Evolutionary conservation across 2,329 filamentous ascomycete species (phyloP), one percentile per base, ranked within the genome.

Genomic region (Calonectria leucothoes): DNA sequence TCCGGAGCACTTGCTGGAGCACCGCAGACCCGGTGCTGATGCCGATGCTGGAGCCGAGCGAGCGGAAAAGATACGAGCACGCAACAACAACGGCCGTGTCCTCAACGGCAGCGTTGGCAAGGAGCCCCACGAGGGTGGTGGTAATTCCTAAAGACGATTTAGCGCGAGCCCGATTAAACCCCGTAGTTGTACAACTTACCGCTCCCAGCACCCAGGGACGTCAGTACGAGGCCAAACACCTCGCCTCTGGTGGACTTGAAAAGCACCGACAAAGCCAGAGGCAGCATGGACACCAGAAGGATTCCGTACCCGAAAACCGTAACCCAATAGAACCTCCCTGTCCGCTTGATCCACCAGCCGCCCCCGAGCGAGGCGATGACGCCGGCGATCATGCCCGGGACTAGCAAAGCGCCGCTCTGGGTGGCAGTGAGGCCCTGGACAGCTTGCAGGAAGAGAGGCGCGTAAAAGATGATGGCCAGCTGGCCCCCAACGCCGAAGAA

Each of bases 1-100:
- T 85, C 20, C 93, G 87, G 25, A 96, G 86, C 3, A 88, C 87
- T 80, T 94, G 91, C 81, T 96, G 95, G 57, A 95, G 89, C 10
- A 94, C 88, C 1, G 93, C 94, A 1, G 93, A 91, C 65, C 90
- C 90, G 71, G 94, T 85, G n/a, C 93, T 93, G 69, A 95, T 87
- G 14, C 94, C 94, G 70, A 95, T 86, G 8, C 93, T 93, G n/a
- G 94, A 88, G n/a, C 94, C 94, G 0, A 96, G 87, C 1, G 93
- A 93, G 48, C 94, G 92, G 87, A 96, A 96, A 29, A 96, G 90
- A 83, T 96, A 96, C 25, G 92, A 94, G 82, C 93, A 95, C 10
- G 94, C 94, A 20, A 94, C 94, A 5, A 92, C 93, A 1, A 96
- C 90, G 2, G 94, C 94, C 74, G 94, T 92, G 76, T 96, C 94